Evolutionary conservation across 2,329 filamentous ascomycete genomes (phyloP).

Genomic region (Cercospora sojina): DNA sequence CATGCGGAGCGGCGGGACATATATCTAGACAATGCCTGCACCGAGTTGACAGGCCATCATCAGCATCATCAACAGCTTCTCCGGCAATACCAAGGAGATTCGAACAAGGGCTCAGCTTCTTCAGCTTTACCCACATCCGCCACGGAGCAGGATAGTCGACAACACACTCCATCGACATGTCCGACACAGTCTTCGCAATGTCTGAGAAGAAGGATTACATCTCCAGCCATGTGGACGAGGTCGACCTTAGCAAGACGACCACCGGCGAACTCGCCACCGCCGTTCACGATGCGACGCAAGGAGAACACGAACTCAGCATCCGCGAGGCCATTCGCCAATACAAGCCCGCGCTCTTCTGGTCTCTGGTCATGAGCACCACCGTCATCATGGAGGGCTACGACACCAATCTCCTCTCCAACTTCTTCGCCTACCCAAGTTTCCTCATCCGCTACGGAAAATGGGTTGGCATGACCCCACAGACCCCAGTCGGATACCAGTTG

Average conservation of each 20-base stretch:
- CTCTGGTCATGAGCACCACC: neutral
- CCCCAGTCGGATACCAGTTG: constrained; percentile 43
- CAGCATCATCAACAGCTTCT: neutral
- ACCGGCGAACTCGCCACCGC: neutral
- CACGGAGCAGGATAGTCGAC: neutral
- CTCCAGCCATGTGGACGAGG: neutral
- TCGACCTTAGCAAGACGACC: neutral
- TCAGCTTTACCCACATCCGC: neutral
- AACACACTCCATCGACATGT: neutral
- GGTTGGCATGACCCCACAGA: constrained; percentile 14
- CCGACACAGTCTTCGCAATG: neutral
- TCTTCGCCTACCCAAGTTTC: constrained; percentile 39
- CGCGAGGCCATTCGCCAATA: constrained; percentile 8
- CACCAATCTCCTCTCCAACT: constrained; percentile 37
- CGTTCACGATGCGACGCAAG: neutral
- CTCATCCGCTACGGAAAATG: constrained; percentile 41
- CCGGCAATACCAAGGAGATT: neutral
- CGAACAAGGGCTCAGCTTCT: neutral
- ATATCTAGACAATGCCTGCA: constrained; percentile 2
- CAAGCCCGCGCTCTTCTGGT: constrained; percentile 6
- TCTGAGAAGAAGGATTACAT: neutral
- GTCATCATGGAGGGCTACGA: constrained; percentile 60
- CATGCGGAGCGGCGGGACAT: neutral
- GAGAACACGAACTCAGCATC: constrained; percentile 6
- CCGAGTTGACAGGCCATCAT: neutral